Percentiles rank a stretch among this genome's conserved stretches.
Conservation (phyloP, 495 filamentous ascomycete species). For the Neurospora cerealis region DNA sequence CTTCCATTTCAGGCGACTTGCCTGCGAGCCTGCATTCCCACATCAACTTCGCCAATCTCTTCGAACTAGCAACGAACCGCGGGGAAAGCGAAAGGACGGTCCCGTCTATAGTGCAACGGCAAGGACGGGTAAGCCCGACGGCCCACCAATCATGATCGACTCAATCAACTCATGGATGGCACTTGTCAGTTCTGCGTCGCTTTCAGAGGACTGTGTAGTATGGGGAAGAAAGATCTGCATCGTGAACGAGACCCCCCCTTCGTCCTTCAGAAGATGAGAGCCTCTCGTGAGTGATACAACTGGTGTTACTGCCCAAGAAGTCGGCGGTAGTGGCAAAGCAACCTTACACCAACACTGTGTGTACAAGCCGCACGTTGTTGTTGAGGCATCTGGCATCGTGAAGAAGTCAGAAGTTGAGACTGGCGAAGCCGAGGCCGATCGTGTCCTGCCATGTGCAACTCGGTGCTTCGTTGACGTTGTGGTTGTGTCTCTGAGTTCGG, state of each 20-base stretch:
- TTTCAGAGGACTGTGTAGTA: background rate
- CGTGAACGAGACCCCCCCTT: background rate
- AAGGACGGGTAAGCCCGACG: background rate
- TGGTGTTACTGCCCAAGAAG: background rate
- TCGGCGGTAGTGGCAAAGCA: background rate
- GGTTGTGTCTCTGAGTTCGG: background rate
- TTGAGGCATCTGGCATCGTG: background rate
- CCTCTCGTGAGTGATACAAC: background rate
- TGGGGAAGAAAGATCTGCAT: background rate
- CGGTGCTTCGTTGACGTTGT: background rate
- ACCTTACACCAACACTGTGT: background rate
- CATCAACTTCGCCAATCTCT: background rate
- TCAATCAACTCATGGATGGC: background rate
- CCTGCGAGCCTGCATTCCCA: background rate
- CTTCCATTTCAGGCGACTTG: background rate
- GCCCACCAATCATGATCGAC: background rate
- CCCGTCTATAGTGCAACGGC: background rate
- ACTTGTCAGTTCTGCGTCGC: background rate
- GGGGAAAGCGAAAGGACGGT: background rate
- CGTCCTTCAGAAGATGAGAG: background rate
- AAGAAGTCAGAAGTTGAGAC: background rate
- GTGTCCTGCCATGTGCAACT: background rate
- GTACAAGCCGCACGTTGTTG: background rate
- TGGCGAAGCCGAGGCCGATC: background rate
- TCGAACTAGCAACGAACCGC: background rate